Evolutionary conservation across 768 basidiomycete genomes (phyloP), one percentile per base, ranked within the genome.

Genomic region (Pisolithus sp.): DNA sequence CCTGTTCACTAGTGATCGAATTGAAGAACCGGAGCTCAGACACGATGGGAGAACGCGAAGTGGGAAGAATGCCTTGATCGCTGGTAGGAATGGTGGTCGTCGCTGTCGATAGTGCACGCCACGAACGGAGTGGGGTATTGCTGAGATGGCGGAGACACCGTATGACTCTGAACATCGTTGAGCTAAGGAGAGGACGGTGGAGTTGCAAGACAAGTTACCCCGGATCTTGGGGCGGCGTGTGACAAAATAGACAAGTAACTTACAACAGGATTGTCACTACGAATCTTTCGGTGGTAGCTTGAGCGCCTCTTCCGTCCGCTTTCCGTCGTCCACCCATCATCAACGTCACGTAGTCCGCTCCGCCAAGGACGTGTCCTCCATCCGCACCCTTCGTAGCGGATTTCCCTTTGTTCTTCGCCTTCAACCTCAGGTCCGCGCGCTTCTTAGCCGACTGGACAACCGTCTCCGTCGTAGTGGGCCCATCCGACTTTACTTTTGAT

Each of bases 1-100:
- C 73, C 13, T 76, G 74, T 39, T 76, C 77, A 8, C 72, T 73
- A 34, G 78, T 79, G 26, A 92, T 81, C 0, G 88, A 80, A 67
- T 91, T 91, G 74, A 92, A 85, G 73, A 91, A 93, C 46, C 82
- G 69, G 36, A 89, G 78, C 49, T 77, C 80, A 13, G 87, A 66
- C 7, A 83, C 81, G 40, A 93, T 79, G 17, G 85, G 83, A 0
- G 85, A 85, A 12, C 63, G 67, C 0, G 76, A 72, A 18, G 68
- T 67, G 3, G 76, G 76, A 17, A 80, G 59, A 40, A 68, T 50
- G 17, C 67, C 74, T 30, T 68, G 64, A 18, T 59, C 30, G 31
- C 64, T 56, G 42, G 49, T 48, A 39, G 59, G 51, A 3, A 53
- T 53, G 18, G 57, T 53, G 5, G 57, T 54, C 0, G 61, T 31